Base-by-base conservation (phyloP, 305 asterid species). In the Solanum aculeatissimum region DNA sequence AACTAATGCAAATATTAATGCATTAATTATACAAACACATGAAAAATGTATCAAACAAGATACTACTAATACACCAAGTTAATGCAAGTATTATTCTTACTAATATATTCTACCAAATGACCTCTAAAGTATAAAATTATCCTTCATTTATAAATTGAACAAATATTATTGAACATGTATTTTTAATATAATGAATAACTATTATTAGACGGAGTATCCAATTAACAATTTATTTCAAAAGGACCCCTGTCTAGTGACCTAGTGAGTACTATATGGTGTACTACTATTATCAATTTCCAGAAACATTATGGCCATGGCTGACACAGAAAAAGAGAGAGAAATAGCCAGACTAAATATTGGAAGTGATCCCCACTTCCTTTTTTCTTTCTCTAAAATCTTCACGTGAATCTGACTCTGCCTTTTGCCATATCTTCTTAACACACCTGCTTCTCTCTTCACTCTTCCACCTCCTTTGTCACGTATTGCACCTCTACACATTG, bases 401-500 rank as follows among this genome's bases (percentile, higher is more conserved):
- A 88, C 91, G 91, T 88, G 91, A 86, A 83, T 78, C 87, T 86
- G 89, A 84, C 86, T 43, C 16, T 55, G 21, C 53, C 29, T 42
- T 32, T 57, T 57, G 19, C 84, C 49, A 14, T 71, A 43, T 72
- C 60, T 18, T 82, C 62, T 32, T 32, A 32, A 60, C 74, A 88
- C 90, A 71, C 43, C 83, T 83, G 68, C 90, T 84, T 63, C 84
- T 71, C 84, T 80, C 85, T 75, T 83, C 87, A 68, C 72, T 55
- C 72, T 88, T 86, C 77, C 21, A 87, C 57, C 74, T 83, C 88
- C 84, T 70, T 85, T 87, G 86, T 88, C 88, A 82, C 85, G 65
- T 66, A 74, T 43, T 70, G 81, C 86, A 6, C 47, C 66, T 21
- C 25, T n/a, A 23, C 38, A 32, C 55, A 49, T 49, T 13, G 18